These are phyloP conservation scores for Zygoascus bituminiphila DNA, from an alignment of 805 yeast genomes.

Conservation along the genomic window DNA sequence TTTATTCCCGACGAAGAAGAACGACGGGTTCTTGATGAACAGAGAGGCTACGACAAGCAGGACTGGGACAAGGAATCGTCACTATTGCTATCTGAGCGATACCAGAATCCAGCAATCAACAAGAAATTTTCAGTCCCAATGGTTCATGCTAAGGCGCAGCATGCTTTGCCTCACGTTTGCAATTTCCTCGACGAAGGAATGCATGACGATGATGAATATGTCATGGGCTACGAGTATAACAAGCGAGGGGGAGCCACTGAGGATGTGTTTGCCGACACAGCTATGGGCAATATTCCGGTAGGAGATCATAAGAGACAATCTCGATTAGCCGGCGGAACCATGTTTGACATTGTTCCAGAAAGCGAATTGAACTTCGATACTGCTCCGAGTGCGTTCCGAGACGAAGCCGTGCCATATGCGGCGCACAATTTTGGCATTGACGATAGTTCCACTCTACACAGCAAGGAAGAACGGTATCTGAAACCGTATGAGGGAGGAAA, in stretches of 20 bases:
- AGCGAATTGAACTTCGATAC: not conserved
- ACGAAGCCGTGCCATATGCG: not conserved
- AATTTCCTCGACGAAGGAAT: conserved; percentile 4
- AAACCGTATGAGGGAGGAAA: not conserved
- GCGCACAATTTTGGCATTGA: not conserved
- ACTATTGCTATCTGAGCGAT: conserved; percentile 13
- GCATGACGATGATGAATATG: conserved; percentile 1
- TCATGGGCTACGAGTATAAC: not conserved
- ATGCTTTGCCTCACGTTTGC: conserved; percentile 11
- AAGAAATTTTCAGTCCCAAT: conserved; percentile 17
- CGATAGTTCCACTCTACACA: not conserved
- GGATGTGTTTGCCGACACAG: not conserved
- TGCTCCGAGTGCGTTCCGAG: not conserved
- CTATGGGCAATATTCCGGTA: not conserved
- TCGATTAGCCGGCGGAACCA: not conserved
- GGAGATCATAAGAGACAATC: not conserved
- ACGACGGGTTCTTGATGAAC: conserved; percentile 10
- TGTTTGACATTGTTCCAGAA: conserved; percentile 1
- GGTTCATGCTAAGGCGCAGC: conserved; percentile 18
- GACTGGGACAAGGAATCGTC: conserved; percentile 1
- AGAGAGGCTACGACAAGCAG: not conserved
- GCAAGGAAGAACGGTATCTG: not conserved
- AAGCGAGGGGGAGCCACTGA: not conserved
- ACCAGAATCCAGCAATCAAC: conserved; percentile 18
- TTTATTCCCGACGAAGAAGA: conserved; percentile 17